Base-by-base conservation (phyloP, 2,329 filamentous ascomycete species). In the Shiraia bambusicola region DNA sequence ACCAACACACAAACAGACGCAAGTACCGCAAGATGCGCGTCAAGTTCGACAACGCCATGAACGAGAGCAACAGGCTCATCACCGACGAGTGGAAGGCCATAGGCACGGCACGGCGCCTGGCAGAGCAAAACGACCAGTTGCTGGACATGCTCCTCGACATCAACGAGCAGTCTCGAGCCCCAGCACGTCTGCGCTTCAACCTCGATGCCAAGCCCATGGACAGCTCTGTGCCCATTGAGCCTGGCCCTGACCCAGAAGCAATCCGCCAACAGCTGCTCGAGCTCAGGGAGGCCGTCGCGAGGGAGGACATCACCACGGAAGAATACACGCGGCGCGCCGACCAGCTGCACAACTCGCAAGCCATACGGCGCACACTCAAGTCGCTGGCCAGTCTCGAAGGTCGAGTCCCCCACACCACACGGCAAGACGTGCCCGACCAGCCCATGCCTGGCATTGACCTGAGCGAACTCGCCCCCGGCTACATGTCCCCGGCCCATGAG, bases 21-120 rank as follows among this genome's bases (percentile, higher is more conserved):
- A 98, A 98, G 76, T 98, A 94, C 69, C 86, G 87, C 59, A 94
- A 94, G 78, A 88, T 93, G 83, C 84, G 86, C 71, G 78, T 86
- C 65, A 76, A 78, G 19, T 94, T 93, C 63, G 87, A 93, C 56
- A 77, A 83, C 36, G 82, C 82, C 60, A 88, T 91, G 80, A 80
- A 84, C 42, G 82, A 88, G 52, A 87, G 88, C 66, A 93, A 95
- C 70, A 80, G 84, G 40, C 77, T 93, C 46, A 93, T 93, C 70
- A 82, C 83, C 58, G 78, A 87, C 40, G 90, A 93, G 69, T 87
- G 88, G 67, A 84, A 86, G 69, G 87, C 91, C 26, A 82, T 86
- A 47, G 83, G 85, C 52, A 86, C 88, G 3, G 87, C 89, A 15
- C 90, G 88, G 67, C 81, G 90, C 37, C 79, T 98, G 47, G 86